Evolutionary conservation across 116 monocot genomes (phyloP), one percentile per base, ranked within the genome.

Genomic region (Zostera marina): DNA sequence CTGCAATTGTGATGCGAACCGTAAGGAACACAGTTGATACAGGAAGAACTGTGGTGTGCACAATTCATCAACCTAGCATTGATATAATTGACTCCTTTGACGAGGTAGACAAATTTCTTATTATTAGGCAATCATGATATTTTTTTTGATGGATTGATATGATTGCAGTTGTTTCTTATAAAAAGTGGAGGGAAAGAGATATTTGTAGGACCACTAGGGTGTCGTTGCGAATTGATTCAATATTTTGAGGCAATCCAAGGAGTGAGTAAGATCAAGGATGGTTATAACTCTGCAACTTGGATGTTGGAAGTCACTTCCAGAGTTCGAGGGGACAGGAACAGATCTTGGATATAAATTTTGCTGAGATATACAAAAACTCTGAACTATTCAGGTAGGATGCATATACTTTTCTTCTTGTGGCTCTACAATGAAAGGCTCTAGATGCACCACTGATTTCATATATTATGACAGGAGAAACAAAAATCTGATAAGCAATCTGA

Each of bases 1-100:
- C 91, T 12, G 91, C 91, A 16, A 91, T 91, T 55, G 91, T 91
- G 19, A 91, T 91, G 91, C 82, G 91, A 44, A 71, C 91, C 6
- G 80, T 91, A 6, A 85, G 85, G 39, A 91, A 85, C 63, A 85
- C 85, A 8, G 90, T 91, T 4, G 81, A 85, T 44, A 85, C 86
- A 2, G 91, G 91, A 42, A 72, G 91, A 40, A 85, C 91, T 2
- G 91, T 91, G 19, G 91, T 91, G 11, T 91, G 86, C 70, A 91
- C 91, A 15, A 91, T 91, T 62, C 91, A 91, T 62, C 91, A 91
- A 43, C 91, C 91, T 22, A 91, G 91, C 66, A 91, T 91, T 53
- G 86, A 91, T 46, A 86, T 91, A 9, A 85, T 91, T 64, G 91
- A 91, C 57, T 74, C 86, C 48, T 91, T 91, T 45, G 91, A 91